Percentiles rank a stretch among this genome's conserved stretches.
phyloP scores from a whole-genome alignment of 352 stramenopile genomes.

The Pythium coloratum region DNA sequence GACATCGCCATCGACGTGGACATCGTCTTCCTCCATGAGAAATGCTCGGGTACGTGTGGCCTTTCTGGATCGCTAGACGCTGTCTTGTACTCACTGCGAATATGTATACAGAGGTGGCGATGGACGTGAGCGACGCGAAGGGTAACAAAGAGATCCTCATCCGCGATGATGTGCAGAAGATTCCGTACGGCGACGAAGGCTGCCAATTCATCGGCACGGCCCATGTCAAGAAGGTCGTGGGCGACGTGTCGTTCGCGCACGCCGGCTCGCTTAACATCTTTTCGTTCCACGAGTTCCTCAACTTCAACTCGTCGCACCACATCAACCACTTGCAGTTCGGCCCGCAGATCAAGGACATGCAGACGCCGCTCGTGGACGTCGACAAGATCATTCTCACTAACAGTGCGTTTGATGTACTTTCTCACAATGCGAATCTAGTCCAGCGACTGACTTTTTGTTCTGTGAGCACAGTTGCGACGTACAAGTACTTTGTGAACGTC shows the following conservation, averaged over 20 bases:
- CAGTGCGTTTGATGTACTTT: conserved; percentile 33
- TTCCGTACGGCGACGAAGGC: conserved; percentile 62
- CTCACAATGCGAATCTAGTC: neutral
- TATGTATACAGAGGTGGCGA: conserved; percentile 54
- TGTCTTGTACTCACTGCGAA: neutral
- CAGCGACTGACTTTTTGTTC: conserved; percentile 9
- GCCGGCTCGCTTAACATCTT: conserved; percentile 85
- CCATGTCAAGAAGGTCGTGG: conserved; percentile 80
- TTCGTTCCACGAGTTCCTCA: conserved; percentile 86
- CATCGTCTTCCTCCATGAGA: conserved; percentile 79
- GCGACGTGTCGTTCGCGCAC: conserved; percentile 85
- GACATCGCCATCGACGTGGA: conserved; percentile 81
- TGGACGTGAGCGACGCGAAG: conserved; percentile 86
- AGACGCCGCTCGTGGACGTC: conserved; percentile 84
- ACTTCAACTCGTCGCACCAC: conserved; percentile 88
- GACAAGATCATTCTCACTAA: conserved; percentile 82
- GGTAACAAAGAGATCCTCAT: conserved; percentile 84
- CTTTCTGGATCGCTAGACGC: too few relatives aligned
- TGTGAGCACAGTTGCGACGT: conserved; percentile 61
- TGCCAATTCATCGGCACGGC: conserved; percentile 73
- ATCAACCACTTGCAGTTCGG: conserved; percentile 81
- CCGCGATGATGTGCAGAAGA: conserved; percentile 57
- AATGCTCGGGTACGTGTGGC: conserved; percentile 52
- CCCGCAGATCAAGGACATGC: conserved; percentile 78
- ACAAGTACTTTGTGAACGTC: conserved; percentile 89